A percentile compares a stretch with the other conserved stretches of the same genome.
These are phyloP conservation scores for Xerocomus amazonicus DNA, from an alignment of 1,284 basidiomycete species.

Conservation along the genomic window DNA sequence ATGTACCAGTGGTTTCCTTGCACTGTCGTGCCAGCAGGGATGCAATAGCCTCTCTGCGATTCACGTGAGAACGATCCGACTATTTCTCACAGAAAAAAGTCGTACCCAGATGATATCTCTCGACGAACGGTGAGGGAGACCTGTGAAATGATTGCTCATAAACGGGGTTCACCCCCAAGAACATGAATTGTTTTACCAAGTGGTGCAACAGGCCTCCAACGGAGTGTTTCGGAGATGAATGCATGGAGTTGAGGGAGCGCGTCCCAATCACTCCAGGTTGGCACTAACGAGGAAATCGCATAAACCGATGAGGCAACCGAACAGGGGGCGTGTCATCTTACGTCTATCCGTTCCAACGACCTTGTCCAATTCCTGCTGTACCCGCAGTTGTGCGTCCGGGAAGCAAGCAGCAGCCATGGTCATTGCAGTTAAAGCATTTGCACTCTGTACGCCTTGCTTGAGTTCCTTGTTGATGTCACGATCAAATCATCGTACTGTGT, in stretches of 20 bases:
- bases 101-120: conserved; percentile 55
- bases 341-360: conserved; percentile 54
- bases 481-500: conserved; percentile 39
- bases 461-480: not conserved
- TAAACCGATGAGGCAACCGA: not conserved
- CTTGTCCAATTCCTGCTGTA: conserved; percentile 58
- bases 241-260: conserved; percentile 54
- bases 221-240: conserved; percentile 56
- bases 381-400: conserved; percentile 50
- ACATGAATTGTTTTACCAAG: conserved; percentile 34
- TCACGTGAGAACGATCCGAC: not conserved
- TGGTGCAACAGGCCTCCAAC: conserved; percentile 62
- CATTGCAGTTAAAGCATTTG: conserved; percentile 52
- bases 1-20: conserved; percentile 57
- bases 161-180: not conserved
- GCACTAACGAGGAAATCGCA: conserved; percentile 22
- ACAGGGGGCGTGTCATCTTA: conserved; percentile 24
- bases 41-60: conserved; percentile 46
- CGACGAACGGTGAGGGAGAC: conserved; percentile 54
- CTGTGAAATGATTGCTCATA: conserved; percentile 21
- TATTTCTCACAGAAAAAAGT: accelerated
- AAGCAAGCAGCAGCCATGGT: conserved; percentile 64
- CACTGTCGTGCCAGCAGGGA: conserved; percentile 56
- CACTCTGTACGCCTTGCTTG: conserved; percentile 35
- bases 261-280: conserved; percentile 49